phyloP scores from a whole-genome alignment of 2,329 filamentous ascomycete species.

The Clonostachys rosea region DNA sequence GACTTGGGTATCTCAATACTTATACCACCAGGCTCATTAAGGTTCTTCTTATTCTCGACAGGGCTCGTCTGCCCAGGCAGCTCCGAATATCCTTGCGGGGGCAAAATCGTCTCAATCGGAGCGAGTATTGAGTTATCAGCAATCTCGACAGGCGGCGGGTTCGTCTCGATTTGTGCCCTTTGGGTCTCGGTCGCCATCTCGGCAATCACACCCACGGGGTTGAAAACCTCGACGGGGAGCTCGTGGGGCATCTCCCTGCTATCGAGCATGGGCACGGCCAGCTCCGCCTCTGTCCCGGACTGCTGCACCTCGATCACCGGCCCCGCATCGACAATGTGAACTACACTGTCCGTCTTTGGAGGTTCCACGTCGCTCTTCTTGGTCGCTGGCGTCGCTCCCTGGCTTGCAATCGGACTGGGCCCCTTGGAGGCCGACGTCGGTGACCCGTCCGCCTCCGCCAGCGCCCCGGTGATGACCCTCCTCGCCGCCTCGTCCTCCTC shows the following conservation, averaged over 20 bases:
- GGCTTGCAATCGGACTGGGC: slow-evolving; percentile 20
- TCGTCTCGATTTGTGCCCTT: slow-evolving; percentile 29
- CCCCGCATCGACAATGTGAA: background rate
- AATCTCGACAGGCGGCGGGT: slow-evolving; percentile 41
- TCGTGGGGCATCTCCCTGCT: slow-evolving; percentile 22
- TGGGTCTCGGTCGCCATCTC: slow-evolving; percentile 43
- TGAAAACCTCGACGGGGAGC: slow-evolving; percentile 16
- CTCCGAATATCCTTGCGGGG: background rate
- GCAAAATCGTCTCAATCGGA: slow-evolving; percentile 21
- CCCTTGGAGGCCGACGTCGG: slow-evolving; percentile 7
- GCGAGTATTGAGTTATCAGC: slow-evolving; percentile 28
- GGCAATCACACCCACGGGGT: slow-evolving; percentile 38
- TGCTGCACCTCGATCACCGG: background rate
- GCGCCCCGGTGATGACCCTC: slow-evolving; percentile 6
- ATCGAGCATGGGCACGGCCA: slow-evolving; percentile 23
- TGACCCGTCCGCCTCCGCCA: too few species aligned
- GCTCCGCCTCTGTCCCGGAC: background rate
- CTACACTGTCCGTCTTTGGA: background rate
- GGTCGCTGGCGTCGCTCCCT: slow-evolving; percentile 16
- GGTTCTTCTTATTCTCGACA: background rate
- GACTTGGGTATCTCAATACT: background rate
- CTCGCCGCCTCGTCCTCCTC: slow-evolving; percentile 24
- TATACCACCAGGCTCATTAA: background rate
- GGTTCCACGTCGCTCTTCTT: background rate
- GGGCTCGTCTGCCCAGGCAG: background rate